Evolutionary conservation across 306 rosid genomes (phyloP), one percentile per base, ranked within the genome.

Genomic region (Datisca glomerata): DNA sequence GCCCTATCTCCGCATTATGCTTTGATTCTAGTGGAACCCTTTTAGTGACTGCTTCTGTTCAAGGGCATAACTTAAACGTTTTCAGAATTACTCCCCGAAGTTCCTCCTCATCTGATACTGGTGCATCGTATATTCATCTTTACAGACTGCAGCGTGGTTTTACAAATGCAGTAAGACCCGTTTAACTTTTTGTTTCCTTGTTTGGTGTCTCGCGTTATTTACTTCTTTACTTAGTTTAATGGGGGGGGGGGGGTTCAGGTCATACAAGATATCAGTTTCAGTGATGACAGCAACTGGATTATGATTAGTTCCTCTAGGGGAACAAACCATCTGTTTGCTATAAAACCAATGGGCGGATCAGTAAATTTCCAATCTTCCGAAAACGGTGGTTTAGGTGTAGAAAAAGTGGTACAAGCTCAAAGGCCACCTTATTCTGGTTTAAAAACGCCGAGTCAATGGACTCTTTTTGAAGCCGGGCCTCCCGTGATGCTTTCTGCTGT

Each of bases 291-390:
- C 78, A 84, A 71, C 72, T 91, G 98, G 98, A 80, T 91, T 63
- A 73, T 91, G 93, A 79, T 91, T 55, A 84, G 96, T 65, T 91
- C 98, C 47, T 91, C 94, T 29, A 73, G 96, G 71, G 98, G 98
- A 40, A 91, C 98, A 17, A 71, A 75, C 72, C 98, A 91, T 69
- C 57, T 91, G 33, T 91, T 84, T 75, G 81, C 98, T 21, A 75
- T 91, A 64, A 91, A 80, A 72, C 94, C 96, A 63, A 57, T 58
- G 49, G 96, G 96, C 44, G 98, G 92, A 66, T 44, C 73, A 10
- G 72, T 66, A 36, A 67, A 80, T 65, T 53, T 76, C 41, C 84
- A 68, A 51, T 56, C 75, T 46, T n/a, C n/a, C n/a, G 2, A 28
- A 59, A 67, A 47, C 76, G 67, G 53, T 22, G 71, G 63, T 24